Conservation (phyloP, 2,329 filamentous ascomycete genomes). For the Alternaria brassicae region DNA sequence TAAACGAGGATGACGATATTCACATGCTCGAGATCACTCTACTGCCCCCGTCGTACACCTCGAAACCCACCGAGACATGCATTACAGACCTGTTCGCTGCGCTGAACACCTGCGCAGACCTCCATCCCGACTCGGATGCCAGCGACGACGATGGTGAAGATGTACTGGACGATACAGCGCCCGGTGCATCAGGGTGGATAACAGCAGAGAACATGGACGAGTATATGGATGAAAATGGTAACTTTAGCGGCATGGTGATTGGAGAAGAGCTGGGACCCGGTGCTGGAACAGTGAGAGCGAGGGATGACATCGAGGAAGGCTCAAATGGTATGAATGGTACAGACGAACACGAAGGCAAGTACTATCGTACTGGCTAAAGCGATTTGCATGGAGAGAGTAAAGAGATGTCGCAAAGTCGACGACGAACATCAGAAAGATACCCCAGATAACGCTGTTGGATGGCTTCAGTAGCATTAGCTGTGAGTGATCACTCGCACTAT, state of each 20-base stretch:
- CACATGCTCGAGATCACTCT: conserved; percentile 73
- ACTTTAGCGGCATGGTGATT: conserved; percentile 44
- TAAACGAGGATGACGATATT: conserved; percentile 68
- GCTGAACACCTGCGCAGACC: conserved; percentile 75
- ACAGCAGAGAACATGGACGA: conserved; percentile 90
- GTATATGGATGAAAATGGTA: conserved; percentile 59
- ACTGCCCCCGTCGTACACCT: conserved; percentile 56
- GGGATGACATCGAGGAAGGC: conserved; percentile 44
- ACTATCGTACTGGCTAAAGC: conserved; percentile 44
- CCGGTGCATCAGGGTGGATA: conserved; percentile 82
- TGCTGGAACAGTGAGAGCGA: conserved; percentile 46
- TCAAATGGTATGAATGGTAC: conserved; percentile 34
- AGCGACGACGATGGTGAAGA: conserved; percentile 64
- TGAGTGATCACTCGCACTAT: background rate
- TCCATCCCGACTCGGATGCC: conserved; percentile 73
- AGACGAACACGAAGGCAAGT: conserved; percentile 45
- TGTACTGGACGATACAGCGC: conserved; percentile 61
- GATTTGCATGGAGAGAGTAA: background rate
- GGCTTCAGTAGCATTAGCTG: background rate
- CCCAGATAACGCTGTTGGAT: background rate
- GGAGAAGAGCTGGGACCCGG: conserved; percentile 45
- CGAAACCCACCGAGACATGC: conserved; percentile 35
- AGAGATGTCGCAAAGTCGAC: background rate
- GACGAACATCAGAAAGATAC: conserved; percentile 10
- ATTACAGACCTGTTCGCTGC: conserved; percentile 69